These are phyloP conservation scores for Amniculicola lignicola DNA, from an alignment of 495 filamentous ascomycete genomes.

Conservation along the genomic window DNA sequence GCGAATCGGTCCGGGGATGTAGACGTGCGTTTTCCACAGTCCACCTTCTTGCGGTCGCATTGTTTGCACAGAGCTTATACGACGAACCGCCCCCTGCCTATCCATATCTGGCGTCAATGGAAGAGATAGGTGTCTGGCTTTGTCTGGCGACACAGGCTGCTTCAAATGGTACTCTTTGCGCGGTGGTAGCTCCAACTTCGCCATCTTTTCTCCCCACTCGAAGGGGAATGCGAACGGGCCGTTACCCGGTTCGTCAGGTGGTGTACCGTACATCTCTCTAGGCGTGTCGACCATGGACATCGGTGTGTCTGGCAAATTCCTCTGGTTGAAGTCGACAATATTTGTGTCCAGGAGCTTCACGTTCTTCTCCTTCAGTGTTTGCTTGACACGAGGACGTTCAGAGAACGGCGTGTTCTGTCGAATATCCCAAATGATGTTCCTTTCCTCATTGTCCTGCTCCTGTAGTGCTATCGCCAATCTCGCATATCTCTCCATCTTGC, in stretches of 20 bases:
- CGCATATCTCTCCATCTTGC: background rate
- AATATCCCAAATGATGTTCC: background rate
- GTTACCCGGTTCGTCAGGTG: background rate
- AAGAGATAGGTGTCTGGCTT: conserved; percentile 2
- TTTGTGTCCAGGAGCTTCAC: conserved; percentile 7
- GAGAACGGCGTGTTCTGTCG: conserved; percentile 10
- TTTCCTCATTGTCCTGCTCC: background rate
- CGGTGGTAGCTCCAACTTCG: background rate
- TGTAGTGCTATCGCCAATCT: background rate
- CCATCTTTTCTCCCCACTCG: too few species aligned
- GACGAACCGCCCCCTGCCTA: background rate
- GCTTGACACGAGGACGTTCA: conserved; percentile 7
- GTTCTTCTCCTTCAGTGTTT: conserved; percentile 8
- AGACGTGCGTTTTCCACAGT: conserved; percentile 1
- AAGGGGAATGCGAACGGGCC: too few species aligned
- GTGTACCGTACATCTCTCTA: conserved; percentile 14
- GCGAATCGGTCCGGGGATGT: conserved; percentile 20
- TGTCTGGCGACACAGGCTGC: conserved; percentile 2
- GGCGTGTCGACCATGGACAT: conserved; percentile 16
- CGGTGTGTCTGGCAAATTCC: conserved; percentile 21
- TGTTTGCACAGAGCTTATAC: background rate
- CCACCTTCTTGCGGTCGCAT: background rate
- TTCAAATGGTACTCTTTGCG: background rate
- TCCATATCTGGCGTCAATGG: conserved; percentile 6
- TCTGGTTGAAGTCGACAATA: conserved; percentile 20